Evolutionary conservation across 2,329 filamentous ascomycete genomes (phyloP).

Genomic region (Monilinia fructicola): DNA sequence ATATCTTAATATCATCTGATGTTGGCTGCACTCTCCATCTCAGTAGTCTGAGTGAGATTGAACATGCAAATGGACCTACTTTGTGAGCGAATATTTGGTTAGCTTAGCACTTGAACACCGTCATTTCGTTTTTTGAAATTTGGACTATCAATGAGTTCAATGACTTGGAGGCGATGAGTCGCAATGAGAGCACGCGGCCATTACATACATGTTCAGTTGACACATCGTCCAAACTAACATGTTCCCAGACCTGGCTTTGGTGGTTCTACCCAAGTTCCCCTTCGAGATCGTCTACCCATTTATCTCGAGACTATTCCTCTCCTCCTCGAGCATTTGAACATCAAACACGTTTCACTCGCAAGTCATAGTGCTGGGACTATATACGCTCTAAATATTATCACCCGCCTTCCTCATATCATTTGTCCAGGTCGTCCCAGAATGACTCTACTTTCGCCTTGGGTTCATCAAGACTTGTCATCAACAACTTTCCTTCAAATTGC

Average conservation of each 20-base stretch:
- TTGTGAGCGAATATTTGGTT: neutral
- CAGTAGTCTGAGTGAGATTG: neutral
- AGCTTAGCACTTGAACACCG: neutral
- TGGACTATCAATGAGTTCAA: neutral
- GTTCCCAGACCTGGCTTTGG: conserved; percentile 47
- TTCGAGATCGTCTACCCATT: conserved; percentile 41
- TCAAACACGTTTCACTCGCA: conserved; percentile 43
- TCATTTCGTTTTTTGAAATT: neutral
- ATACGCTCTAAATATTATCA: conserved; percentile 46
- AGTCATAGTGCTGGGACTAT: conserved; percentile 47
- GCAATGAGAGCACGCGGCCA: neutral
- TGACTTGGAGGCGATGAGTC: too few species aligned
- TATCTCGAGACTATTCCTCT: conserved; percentile 46
- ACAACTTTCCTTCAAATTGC: conserved; percentile 26
- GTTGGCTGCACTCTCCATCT: neutral
- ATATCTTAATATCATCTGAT: neutral
- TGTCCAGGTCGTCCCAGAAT: conserved; percentile 12
- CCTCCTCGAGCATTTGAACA: conserved; percentile 42
- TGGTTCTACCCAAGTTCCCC: conserved; percentile 44
- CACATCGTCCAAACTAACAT: neutral
- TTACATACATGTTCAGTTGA: neutral
- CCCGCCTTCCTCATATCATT: conserved; percentile 41
- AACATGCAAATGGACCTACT: neutral
- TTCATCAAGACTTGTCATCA: conserved; percentile 40
- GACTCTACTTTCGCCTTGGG: conserved; percentile 42